These are phyloP conservation scores for Mariannaea sp. DNA, from an alignment of 2,329 filamentous ascomycete species.

Conservation along the genomic window DNA sequence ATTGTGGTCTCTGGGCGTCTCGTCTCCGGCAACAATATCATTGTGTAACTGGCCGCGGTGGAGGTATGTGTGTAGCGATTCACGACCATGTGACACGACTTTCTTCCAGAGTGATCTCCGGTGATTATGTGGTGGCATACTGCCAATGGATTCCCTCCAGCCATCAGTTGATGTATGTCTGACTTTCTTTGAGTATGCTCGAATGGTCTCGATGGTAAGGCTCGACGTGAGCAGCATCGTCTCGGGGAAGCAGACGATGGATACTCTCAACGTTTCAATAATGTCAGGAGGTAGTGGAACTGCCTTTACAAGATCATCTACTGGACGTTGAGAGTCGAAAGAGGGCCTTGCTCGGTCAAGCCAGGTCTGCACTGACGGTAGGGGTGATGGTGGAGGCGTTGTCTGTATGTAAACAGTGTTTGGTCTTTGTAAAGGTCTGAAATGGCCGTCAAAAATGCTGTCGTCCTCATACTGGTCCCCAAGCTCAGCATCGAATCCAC, in stretches of 20 bases:
- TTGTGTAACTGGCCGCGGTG: slow-evolving; percentile 23
- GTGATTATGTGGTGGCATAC: slow-evolving; percentile 19
- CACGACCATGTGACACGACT: slow-evolving; percentile 40
- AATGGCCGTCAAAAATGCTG: slow-evolving; percentile 21
- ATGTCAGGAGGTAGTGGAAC: slow-evolving; percentile 59
- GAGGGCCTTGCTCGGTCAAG: slow-evolving; percentile 41
- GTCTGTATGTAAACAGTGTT: slow-evolving; percentile 39
- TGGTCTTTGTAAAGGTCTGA: slow-evolving; percentile 19
- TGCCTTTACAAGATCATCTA: slow-evolving; percentile 45
- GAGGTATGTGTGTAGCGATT: slow-evolving; percentile 22
- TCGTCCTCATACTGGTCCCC: slow-evolving; percentile 31
- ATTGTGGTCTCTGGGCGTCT: slow-evolving; percentile 21
- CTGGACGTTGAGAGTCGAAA: slow-evolving; percentile 36
- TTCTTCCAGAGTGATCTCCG: slow-evolving; percentile 45
- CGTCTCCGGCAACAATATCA: slow-evolving; percentile 9
- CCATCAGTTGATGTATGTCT: slow-evolving; percentile 45
- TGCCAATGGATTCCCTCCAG: slow-evolving; percentile 26
- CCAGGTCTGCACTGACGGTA: slow-evolving; percentile 45
- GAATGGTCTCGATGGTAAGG: slow-evolving; percentile 62
- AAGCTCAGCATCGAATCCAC: slow-evolving; percentile 24
- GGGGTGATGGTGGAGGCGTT: slow-evolving; percentile 43
- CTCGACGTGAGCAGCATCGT: slow-evolving; percentile 62
- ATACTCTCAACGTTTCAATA: slow-evolving; percentile 59
- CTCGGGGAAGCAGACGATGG: slow-evolving; percentile 61
- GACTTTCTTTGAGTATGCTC: slow-evolving; percentile 59